These are phyloP conservation scores for Boletus sp. DNA, from an alignment of 1,284 basidiomycete species.

Conservation along the genomic window DNA sequence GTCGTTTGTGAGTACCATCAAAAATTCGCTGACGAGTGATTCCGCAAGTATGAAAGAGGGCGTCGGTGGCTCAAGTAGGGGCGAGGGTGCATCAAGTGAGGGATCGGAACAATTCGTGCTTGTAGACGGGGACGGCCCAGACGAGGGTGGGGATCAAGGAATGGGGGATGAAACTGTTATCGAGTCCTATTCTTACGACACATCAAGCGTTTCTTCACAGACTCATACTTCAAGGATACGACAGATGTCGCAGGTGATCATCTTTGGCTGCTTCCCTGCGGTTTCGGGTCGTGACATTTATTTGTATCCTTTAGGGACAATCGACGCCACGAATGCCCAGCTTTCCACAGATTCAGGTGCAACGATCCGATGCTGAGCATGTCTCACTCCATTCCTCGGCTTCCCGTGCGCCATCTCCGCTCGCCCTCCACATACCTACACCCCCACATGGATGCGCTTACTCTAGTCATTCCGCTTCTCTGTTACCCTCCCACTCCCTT, in stretches of 20 bases:
- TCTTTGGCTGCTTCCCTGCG: background rate
- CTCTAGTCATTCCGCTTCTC: constrained; percentile 14
- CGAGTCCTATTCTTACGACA: constrained; percentile 23
- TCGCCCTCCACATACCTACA: constrained; percentile 24
- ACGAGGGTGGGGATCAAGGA: constrained; percentile 9
- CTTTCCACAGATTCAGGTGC: constrained; percentile 28
- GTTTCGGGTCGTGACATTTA: background rate
- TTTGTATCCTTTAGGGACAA: constrained; percentile 10
- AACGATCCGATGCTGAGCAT: constrained; percentile 20
- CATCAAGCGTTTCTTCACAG: constrained; percentile 20
- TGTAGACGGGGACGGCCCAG: constrained; percentile 20
- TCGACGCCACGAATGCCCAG: constrained; percentile 16
- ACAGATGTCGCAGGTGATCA: constrained; percentile 18
- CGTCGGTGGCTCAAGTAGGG: background rate
- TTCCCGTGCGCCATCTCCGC: constrained; percentile 21
- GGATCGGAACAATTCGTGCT: constrained; percentile 28
- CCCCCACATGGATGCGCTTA: constrained; percentile 20
- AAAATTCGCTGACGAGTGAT: constrained; percentile 21
- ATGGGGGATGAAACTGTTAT: constrained; percentile 19
- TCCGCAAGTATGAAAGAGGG: constrained; percentile 9
- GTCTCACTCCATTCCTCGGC: constrained; percentile 10
- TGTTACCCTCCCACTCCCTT: constrained; percentile 9
- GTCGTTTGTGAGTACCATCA: constrained; percentile 24
- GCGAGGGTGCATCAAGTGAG: constrained; percentile 3
- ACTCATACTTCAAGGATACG: constrained; percentile 7